These are phyloP conservation scores for Odontarrhena argentea DNA, from an alignment of 345 rosid genomes.

Conservation along the genomic window DNA sequence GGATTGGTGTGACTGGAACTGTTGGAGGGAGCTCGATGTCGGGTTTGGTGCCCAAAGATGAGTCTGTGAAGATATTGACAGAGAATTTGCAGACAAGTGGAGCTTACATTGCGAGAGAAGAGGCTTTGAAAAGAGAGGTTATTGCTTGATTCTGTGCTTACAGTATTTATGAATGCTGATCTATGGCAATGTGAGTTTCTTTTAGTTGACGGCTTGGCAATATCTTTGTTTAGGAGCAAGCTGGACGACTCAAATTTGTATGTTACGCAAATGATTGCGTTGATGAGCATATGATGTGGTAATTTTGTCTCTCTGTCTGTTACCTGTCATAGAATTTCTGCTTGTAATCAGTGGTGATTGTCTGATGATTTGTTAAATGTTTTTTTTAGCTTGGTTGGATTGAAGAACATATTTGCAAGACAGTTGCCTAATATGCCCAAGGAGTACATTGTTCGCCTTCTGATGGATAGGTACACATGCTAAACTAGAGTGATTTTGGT, in stretches of 20 bases:
- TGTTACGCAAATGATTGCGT: conserved; percentile 79
- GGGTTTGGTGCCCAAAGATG: conserved; percentile 71
- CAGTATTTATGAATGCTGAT: not conserved
- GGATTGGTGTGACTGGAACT: conserved; percentile 43
- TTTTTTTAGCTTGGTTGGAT: conserved; percentile 81
- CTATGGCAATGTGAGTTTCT: conserved; percentile 5
- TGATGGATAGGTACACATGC: conserved; percentile 86
- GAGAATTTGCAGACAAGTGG: conserved; percentile 97
- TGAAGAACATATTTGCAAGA: conserved; percentile 96
- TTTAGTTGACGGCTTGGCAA: not conserved
- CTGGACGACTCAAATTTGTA: conserved; percentile 80
- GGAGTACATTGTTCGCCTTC: conserved; percentile 98
- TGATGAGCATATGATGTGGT: conserved; percentile 99
- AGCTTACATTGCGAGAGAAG: conserved; percentile 97
- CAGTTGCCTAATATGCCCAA: conserved; percentile 99
- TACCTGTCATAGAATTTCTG: conserved; percentile 3
- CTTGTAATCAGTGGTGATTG: not conserved
- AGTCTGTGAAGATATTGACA: conserved; percentile 73
- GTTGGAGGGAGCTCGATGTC: conserved; percentile 49
- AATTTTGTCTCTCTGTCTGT: conserved; percentile 40
- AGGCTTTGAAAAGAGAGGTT: conserved; percentile 86
- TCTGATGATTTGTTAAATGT: conserved; percentile 14
- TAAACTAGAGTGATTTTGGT: conserved; percentile 12
- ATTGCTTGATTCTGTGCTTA: conserved; percentile 1
- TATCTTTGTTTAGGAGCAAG: conserved; percentile 69